phyloP scores from a whole-genome alignment of 2,329 filamentous ascomycete genomes.

The Diaporthe vaccinii region DNA sequence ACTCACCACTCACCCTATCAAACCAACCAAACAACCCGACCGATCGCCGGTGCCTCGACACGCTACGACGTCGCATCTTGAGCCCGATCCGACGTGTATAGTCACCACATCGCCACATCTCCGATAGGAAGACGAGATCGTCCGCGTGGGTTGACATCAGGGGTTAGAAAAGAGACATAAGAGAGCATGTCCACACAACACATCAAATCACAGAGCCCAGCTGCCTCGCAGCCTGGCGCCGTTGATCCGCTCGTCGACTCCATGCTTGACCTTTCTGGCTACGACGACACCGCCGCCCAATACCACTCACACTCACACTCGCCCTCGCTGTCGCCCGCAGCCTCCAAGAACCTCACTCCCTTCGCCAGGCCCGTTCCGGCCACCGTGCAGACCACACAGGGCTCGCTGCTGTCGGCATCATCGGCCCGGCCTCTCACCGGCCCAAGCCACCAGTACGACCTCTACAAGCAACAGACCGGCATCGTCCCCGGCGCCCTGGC shows the following conservation, averaged over 20 bases:
- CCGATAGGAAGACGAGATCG: background rate
- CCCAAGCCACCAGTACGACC: conserved; percentile 94
- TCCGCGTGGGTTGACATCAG: conserved; percentile 3
- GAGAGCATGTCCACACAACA: conserved; percentile 44
- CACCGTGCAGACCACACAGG: conserved; percentile 59
- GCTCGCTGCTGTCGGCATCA: conserved; percentile 59
- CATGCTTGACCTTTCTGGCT: conserved; percentile 72
- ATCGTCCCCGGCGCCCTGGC: conserved; percentile 87
- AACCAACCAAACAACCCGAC: background rate
- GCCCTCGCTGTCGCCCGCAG: conserved; percentile 69
- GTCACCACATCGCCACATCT: background rate
- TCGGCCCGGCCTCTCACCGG: conserved; percentile 74
- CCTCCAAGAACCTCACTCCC: conserved; percentile 60
- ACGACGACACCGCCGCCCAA: conserved; percentile 65
- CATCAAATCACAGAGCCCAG: conserved; percentile 46
- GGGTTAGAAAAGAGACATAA: conserved; percentile 5
- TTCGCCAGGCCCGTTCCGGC: conserved; percentile 67
- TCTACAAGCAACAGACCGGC: conserved; percentile 95
- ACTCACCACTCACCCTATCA: background rate
- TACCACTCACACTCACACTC: conserved; percentile 51
- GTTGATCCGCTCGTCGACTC: conserved; percentile 68
- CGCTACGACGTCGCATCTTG: background rate
- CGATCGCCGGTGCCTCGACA: background rate
- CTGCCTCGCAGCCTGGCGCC: conserved; percentile 52
- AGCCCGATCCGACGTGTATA: background rate